Evolutionary conservation across 768 basidiomycete genomes (phyloP).

Genomic region (Zangia roseola): DNA sequence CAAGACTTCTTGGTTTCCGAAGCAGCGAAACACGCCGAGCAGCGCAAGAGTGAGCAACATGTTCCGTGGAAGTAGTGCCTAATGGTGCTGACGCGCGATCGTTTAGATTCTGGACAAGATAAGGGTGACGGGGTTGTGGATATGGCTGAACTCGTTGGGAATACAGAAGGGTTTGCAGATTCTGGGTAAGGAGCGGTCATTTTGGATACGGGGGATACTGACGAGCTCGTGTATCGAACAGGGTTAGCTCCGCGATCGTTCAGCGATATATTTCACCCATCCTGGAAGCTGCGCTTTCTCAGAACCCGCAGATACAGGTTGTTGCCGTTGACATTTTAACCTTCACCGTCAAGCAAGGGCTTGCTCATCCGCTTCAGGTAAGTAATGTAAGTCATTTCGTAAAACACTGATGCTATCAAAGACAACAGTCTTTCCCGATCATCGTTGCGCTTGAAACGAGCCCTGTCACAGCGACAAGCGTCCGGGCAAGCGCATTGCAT

Average conservation of each 20-base stretch:
- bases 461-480: constrained; percentile 53
- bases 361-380: constrained; percentile 92
- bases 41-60: constrained; percentile 56
- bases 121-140: constrained; percentile 53
- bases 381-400: constrained; percentile 16
- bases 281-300: constrained; percentile 75
- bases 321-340: constrained; percentile 88
- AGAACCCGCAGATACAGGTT: constrained; percentile 66
- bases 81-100: neutral
- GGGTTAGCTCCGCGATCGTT: constrained; percentile 91
- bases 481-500: constrained; percentile 79
- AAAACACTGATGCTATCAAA: neutral
- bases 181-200: constrained; percentile 80
- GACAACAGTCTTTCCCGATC: constrained; percentile 77
- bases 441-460: constrained; percentile 94
- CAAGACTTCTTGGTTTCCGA: constrained; percentile 90
- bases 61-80: neutral
- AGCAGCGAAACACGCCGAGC: constrained; percentile 69
- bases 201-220: neutral
- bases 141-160: constrained; percentile 93
- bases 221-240: constrained; percentile 31
- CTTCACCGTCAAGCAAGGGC: constrained; percentile 92
- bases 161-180: constrained; percentile 93
- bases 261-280: constrained; percentile 89
- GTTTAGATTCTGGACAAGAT: constrained; percentile 19